Evolutionary conservation across 1,284 basidiomycete genomes (phyloP), one percentile per base, ranked within the genome.

Genomic region (Ceratobasidium theobromae): DNA sequence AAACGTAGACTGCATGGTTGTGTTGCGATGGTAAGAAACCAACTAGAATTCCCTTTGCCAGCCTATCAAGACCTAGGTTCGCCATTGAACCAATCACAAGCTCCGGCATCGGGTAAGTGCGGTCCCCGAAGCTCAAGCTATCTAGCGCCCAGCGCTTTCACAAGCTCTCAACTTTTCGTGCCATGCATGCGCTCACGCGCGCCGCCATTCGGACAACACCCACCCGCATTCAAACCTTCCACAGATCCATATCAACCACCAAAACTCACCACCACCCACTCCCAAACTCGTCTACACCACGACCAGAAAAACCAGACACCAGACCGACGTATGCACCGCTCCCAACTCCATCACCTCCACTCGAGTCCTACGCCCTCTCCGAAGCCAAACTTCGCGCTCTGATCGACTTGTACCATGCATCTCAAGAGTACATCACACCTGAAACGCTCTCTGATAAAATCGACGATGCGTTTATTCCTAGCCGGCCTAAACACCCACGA

Each of bases 391-490:
- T 62, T 23, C 43, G 58, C 4, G 30, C 46, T 6, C 35, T 62
- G 9, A 62, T 62, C 32, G 46, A 48, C 23, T 48, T 62, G 6
- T 62, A 51, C 48, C 58, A 62, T n/a, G 35, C 58, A 2, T 62
- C 58, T 4, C 27, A 32, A 18, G 1, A 4, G 9, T 62, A 46
- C 35, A 51, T 62, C 23, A 62, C 58, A n/a, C 58, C 58, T 33
- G 58, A 62, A 51, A 62, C 46, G 1, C 58, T 62, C 46, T 62
- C 58, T 32, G 33, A 41, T 14, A 35, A 49, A n/a, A 62, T 62
- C 16, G 58, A 62, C 58, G 41, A 52, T 5, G 33, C 58, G 33
- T 62, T 62, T 28, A 35, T 35, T 3, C 46, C 58, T 16, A 1
- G 27, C 1, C 45, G 46, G 48, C 8, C 11, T 21, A 9, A 21